Evolutionary conservation across 108 stramenopile species (phyloP), one percentile per base, ranked within the genome.

Genomic region (Cylindrotheca closterium): DNA sequence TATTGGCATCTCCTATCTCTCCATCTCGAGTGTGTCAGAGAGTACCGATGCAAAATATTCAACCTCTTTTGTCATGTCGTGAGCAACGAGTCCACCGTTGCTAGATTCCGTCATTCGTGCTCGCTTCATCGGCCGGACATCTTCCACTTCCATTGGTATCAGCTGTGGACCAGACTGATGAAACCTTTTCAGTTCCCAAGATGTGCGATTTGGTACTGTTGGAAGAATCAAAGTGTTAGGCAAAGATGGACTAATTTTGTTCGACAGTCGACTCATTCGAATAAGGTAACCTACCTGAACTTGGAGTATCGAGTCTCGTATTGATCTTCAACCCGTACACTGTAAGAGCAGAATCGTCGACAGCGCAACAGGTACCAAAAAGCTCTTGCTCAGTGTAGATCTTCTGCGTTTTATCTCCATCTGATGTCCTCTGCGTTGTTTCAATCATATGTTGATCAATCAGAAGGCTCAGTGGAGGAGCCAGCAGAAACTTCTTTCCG

Each of bases 401-500:
- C 18, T 48, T 31, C 58, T 73, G 77, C 62, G 68, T 85, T 18
- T 54, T 63, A 32, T 87, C 89, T 7, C 86, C 92, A 51, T 85
- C 85, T 4, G 63, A 50, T 26, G 74, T 81, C 30, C 71, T 73
- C 2, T 65, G 73, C 49, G 60, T 47, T 26, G 80, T 80, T 61
- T 94, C 84, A 23, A 86, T 62, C 26, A 94, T 65, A 21, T 74
- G 66, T 68, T 91, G 89, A 46, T 75, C 75, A 22, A 94, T 34
- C 55, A 80, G 58, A 34, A 89, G 51, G 51, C 77, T 63, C 47
- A 90, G 33, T 5, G 87, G 87, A n/a, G 92, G 87, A 19, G 77
- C 73, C 28, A 67, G 68, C 45, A 94, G 55, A 2, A 86, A 77
- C 29, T 60, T 48, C 12, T 67, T 33, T 58, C 68, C 73, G 21